Conservation (phyloP, 2,329 filamentous ascomycete species). For the Aspergillus tamarii region DNA sequence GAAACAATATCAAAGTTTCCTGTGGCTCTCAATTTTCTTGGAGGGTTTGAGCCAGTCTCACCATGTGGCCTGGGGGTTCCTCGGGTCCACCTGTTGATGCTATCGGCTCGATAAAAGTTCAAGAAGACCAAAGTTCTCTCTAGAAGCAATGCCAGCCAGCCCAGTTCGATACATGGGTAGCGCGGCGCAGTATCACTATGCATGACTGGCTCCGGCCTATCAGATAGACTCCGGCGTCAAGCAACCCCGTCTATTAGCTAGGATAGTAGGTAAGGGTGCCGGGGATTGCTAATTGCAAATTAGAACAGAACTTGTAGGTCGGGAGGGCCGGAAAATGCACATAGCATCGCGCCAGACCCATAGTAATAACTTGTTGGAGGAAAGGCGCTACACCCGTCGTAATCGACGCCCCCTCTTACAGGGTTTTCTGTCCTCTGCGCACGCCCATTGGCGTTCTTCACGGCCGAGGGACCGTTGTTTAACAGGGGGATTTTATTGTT, state of each 20-base stretch:
- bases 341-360: slow-evolving; percentile 26
- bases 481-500: slow-evolving; percentile 11
- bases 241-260: slow-evolving; percentile 13
- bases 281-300: slow-evolving; percentile 19
- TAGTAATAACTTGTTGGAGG: slow-evolving; percentile 26
- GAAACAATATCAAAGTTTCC: background rate
- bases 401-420: slow-evolving; percentile 26
- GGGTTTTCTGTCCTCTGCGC: slow-evolving; percentile 22
- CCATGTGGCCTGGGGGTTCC: slow-evolving; percentile 25
- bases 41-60: slow-evolving; percentile 7
- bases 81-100: slow-evolving; percentile 20
- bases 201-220: slow-evolving; percentile 6
- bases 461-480: slow-evolving; percentile 20
- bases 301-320: slow-evolving; percentile 24
- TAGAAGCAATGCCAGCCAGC: background rate
- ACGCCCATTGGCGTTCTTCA: slow-evolving; percentile 28
- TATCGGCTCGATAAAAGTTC: slow-evolving; percentile 11
- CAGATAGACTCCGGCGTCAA: slow-evolving; percentile 13
- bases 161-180: slow-evolving; percentile 11
- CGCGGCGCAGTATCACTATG: slow-evolving; percentile 15
- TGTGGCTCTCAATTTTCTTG: background rate
- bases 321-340: slow-evolving; percentile 27
- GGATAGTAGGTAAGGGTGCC: slow-evolving; percentile 11
- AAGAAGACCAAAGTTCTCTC: background rate
- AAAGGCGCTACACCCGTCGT: slow-evolving; percentile 27